Percentiles rank a stretch among this genome's conserved stretches.
These are phyloP conservation scores for Dryas alaskensis DNA, from an alignment of 306 rosid genomes.

Conservation along the genomic window DNA sequence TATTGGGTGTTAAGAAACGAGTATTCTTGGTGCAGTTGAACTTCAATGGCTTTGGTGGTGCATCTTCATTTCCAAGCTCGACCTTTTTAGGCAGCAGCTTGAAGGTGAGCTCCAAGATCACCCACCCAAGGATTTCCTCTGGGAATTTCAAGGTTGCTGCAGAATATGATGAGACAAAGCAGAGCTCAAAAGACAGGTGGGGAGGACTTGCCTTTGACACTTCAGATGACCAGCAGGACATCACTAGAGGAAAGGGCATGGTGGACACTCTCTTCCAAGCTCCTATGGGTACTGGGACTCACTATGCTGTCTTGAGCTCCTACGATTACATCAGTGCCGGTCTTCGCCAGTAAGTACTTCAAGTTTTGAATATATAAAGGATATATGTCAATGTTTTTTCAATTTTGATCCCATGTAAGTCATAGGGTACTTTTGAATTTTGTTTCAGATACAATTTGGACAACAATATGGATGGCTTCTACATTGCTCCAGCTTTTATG, in stretches of 20 bases:
- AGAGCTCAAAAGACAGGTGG: slow-evolving; percentile 70
- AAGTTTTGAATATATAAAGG: background rate
- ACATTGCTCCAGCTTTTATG: slow-evolving; percentile 87
- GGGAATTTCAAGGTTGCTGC: slow-evolving; percentile 48
- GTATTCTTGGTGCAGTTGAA: slow-evolving; percentile 43
- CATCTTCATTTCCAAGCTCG: slow-evolving; percentile 34
- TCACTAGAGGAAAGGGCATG: slow-evolving; percentile 84
- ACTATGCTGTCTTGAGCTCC: slow-evolving; percentile 74
- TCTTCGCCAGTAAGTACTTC: slow-evolving; percentile 64
- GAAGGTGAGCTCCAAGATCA: slow-evolving; percentile 26
- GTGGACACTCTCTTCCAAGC: slow-evolving; percentile 80
- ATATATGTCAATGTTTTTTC: background rate
- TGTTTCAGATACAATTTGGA: slow-evolving; percentile 52
- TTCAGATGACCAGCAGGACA: slow-evolving; percentile 91
- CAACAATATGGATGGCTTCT: slow-evolving; percentile 69
- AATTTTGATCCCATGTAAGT: background rate
- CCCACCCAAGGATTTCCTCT: slow-evolving; percentile 24
- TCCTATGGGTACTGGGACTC: slow-evolving; percentile 65
- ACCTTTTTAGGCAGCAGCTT: slow-evolving; percentile 48
- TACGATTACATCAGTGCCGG: slow-evolving; percentile 68
- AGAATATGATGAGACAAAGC: slow-evolving; percentile 54
- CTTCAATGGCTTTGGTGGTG: slow-evolving; percentile 36
- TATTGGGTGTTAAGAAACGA: slow-evolving; percentile 12
- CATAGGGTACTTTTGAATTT: slow-evolving; percentile 11
- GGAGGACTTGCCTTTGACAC: slow-evolving; percentile 67